Percentiles rank a stretch among this genome's conserved stretches.
Evolutionary conservation across 1,284 basidiomycete genomes (phyloP).

Genomic region (Leccinum griseonigrum): DNA sequence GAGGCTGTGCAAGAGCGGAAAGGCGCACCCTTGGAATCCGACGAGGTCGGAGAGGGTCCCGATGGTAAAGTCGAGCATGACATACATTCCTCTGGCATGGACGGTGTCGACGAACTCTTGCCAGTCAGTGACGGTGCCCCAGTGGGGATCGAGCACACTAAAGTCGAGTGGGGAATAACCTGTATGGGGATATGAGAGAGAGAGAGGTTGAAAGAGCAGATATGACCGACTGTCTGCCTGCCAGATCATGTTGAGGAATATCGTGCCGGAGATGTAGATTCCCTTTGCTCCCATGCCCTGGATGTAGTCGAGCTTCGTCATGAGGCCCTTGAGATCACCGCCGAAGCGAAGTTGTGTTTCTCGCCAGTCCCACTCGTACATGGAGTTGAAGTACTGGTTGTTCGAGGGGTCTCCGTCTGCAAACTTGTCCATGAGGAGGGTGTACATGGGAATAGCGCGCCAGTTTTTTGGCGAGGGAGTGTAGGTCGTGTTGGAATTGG

Average conservation of each 20-base stretch:
- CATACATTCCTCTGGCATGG: conserved; percentile 81
- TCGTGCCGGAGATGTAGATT: conserved; percentile 88
- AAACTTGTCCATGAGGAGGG: conserved; percentile 87
- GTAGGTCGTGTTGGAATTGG: conserved; percentile 66
- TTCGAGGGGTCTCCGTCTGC: conserved; percentile 88
- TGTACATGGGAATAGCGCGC: conserved; percentile 82
- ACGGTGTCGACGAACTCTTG: conserved; percentile 68
- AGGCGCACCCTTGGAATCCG: conserved; percentile 71
- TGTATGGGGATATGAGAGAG: conserved; percentile 29
- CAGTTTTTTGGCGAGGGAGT: conserved; percentile 83
- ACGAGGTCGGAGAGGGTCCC: conserved; percentile 88
- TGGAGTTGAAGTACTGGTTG: conserved; percentile 82
- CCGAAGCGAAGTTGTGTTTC: conserved; percentile 87
- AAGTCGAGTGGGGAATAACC: conserved; percentile 93
- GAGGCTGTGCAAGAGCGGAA: conserved; percentile 2
- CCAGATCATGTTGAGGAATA: conserved; percentile 93
- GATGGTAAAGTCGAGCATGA: conserved; percentile 91
- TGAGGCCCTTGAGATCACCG: conserved; percentile 80
- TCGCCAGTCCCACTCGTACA: conserved; percentile 80
- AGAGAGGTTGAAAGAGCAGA: background rate
- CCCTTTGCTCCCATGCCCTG: conserved; percentile 82
- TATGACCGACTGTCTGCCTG: conserved; percentile 81
- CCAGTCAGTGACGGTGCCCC: conserved; percentile 83
- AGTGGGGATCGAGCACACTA: conserved; percentile 86
- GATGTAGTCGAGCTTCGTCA: conserved; percentile 78